These are phyloP conservation scores for Huntiella abstrusa DNA, from an alignment of 2,329 filamentous ascomycete genomes.

Conservation along the genomic window DNA sequence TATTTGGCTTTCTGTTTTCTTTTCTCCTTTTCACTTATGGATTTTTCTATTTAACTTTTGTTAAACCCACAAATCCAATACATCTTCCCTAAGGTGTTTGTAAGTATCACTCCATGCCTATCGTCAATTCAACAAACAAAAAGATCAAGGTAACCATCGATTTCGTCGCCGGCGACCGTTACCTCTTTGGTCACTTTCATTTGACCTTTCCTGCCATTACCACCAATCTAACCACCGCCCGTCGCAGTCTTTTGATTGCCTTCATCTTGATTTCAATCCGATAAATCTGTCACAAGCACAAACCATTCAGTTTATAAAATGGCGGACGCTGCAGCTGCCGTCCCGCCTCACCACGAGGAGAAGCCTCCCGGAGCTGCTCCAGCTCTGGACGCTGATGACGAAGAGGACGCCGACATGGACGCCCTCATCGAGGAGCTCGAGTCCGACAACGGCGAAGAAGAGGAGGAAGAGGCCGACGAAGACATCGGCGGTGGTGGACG, in stretches of 20 bases:
- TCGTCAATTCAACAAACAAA: not conserved
- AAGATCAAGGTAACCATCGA: not conserved
- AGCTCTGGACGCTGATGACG: conserved; percentile 30
- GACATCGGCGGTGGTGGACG: conserved; percentile 31
- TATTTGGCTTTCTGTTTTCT: conserved; percentile 15
- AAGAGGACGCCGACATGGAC: conserved; percentile 70
- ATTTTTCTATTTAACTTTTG: conserved; percentile 18
- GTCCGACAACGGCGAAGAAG: conserved; percentile 53
- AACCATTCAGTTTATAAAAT: conserved; percentile 20
- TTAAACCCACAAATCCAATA: not conserved
- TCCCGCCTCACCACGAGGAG: conserved; percentile 47
- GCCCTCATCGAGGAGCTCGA: conserved; percentile 75
- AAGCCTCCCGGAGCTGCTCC: conserved; percentile 20
- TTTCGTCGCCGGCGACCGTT: too few relatives aligned
- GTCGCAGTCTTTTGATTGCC: conserved; percentile 20
- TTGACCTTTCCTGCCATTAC: too few relatives aligned
- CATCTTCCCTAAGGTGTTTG: not conserved
- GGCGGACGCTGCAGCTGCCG: conserved; percentile 34
- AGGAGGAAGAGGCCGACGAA: conserved; percentile 42
- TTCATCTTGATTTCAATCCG: too few relatives aligned
- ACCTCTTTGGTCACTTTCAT: too few relatives aligned
- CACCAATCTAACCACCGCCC: too few relatives aligned
- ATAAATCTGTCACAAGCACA: not conserved
- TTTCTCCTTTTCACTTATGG: conserved; percentile 28
- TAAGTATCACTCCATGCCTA: not conserved